Evolutionary conservation across 2,329 filamentous ascomycete genomes (phyloP).

Genomic region (Geosmithia putterillii): DNA sequence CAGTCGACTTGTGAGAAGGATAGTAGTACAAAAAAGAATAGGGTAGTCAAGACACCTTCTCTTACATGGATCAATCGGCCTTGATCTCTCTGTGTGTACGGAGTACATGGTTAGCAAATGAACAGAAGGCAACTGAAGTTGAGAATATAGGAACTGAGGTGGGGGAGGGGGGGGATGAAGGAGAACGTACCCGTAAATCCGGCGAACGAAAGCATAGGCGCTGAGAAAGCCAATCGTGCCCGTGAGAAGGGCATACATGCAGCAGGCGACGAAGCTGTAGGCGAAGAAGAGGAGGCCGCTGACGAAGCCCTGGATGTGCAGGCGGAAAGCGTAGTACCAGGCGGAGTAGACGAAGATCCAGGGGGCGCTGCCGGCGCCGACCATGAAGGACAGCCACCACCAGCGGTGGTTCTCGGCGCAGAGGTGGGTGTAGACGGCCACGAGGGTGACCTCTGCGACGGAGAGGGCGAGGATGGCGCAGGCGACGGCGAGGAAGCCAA

Average conservation of each 20-base stretch:
- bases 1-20: too few relatives aligned
- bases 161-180: not conserved
- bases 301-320: constrained; percentile 71
- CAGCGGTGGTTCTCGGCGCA: constrained; percentile 81
- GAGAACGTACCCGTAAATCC: constrained; percentile 61
- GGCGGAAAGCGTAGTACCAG: constrained; percentile 72
- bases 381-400: constrained; percentile 84
- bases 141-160: too few relatives aligned
- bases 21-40: not conserved
- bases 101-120: not conserved
- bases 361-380: constrained; percentile 62
- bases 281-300: constrained; percentile 74
- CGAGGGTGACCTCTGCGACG: constrained; percentile 72
- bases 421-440: constrained; percentile 71
- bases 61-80: constrained; percentile 2
- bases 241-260: constrained; percentile 68
- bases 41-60: not conserved
- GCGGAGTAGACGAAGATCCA: constrained; percentile 77
- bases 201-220: constrained; percentile 71
- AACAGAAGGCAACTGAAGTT: not conserved
- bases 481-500: constrained; percentile 71
- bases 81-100: constrained; percentile 5
- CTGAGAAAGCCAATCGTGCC: constrained; percentile 78
- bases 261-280: constrained; percentile 72
- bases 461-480: constrained; percentile 61